These are phyloP conservation scores for Petunia axillaris DNA, from an alignment of 257 asterid genomes.

Conservation along the genomic window DNA sequence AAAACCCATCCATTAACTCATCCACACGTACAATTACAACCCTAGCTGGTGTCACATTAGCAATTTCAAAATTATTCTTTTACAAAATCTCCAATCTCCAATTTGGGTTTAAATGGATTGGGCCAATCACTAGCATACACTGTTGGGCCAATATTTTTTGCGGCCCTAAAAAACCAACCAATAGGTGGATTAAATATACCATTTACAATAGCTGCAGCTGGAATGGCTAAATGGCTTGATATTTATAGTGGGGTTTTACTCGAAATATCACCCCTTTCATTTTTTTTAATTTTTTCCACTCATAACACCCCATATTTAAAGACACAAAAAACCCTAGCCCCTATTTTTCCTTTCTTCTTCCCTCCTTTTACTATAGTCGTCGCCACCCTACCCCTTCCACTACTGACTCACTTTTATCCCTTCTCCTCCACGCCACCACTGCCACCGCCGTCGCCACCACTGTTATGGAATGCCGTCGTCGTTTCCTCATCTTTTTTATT, in stretches of 20 bases:
- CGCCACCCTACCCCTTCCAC: too few species aligned
- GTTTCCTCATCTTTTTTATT: too few species aligned
- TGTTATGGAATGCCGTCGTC: too few species aligned
- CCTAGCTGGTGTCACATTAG: conserved; percentile 48
- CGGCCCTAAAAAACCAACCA: conserved; percentile 55
- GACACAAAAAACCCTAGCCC: too few species aligned
- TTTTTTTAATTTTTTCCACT: too few species aligned
- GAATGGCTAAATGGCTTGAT: conserved; percentile 90
- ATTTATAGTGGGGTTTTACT: conserved; percentile 75
- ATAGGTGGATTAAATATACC: conserved; percentile 70
- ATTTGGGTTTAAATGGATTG: conserved; percentile 43
- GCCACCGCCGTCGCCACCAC: too few species aligned
- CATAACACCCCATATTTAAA: too few species aligned
- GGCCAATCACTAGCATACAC: conserved; percentile 41
- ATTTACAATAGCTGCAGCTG: conserved; percentile 86
- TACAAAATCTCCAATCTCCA: conserved; percentile 35
- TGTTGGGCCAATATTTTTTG: conserved; percentile 82
- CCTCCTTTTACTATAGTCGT: too few species aligned
- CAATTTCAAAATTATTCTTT: conserved; percentile 54
- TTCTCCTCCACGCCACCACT: too few species aligned
- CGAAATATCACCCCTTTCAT: too few species aligned
- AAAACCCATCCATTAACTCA: neutral
- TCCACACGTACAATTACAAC: conserved; percentile 62
- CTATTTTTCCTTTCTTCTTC: too few species aligned
- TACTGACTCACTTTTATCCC: too few species aligned